Evolutionary conservation across 2,329 filamentous ascomycete genomes (phyloP).

Genomic region (Ceratocystis cacaofunesta): DNA sequence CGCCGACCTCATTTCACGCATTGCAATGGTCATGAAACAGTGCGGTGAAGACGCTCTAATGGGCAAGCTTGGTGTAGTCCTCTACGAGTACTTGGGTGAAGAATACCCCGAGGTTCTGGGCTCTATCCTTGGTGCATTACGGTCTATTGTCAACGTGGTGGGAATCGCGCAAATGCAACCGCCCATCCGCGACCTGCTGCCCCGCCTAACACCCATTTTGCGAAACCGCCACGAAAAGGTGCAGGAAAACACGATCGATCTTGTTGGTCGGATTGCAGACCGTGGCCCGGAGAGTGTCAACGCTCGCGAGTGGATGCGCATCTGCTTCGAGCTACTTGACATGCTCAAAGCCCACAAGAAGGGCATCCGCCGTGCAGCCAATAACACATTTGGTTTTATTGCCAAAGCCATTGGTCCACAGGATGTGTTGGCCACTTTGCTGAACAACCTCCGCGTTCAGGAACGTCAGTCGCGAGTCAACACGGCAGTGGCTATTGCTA

Average conservation of each 20-base stretch:
- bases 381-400: conserved; percentile 99
- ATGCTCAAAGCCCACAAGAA: conserved; percentile 99
- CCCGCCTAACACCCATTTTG: conserved; percentile 90
- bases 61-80: conserved; percentile 82
- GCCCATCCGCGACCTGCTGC: conserved; percentile 88
- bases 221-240: conserved; percentile 98
- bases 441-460: conserved; percentile 93
- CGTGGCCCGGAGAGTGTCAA: conserved; percentile 93
- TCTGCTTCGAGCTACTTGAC: conserved; percentile 95
- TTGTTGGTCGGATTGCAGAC: conserved; percentile 95
- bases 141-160: conserved; percentile 93
- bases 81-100: conserved; percentile 97
- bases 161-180: conserved; percentile 98
- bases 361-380: conserved; percentile 91
- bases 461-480: conserved; percentile 97
- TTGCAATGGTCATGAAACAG: conserved; percentile 98
- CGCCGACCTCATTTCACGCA: conserved; percentile 87
- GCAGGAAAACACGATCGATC: conserved; percentile 95
- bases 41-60: conserved; percentile 92
- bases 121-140: conserved; percentile 85
- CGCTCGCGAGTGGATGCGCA: conserved; percentile 98
- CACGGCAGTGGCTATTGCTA: conserved; percentile 94
- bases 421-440: conserved; percentile 84
- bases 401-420: conserved; percentile 97
- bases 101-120: conserved; percentile 96